Evolutionary conservation across 1,139 yeast species (phyloP).

Genomic region (Saccharomyces hybrid): DNA sequence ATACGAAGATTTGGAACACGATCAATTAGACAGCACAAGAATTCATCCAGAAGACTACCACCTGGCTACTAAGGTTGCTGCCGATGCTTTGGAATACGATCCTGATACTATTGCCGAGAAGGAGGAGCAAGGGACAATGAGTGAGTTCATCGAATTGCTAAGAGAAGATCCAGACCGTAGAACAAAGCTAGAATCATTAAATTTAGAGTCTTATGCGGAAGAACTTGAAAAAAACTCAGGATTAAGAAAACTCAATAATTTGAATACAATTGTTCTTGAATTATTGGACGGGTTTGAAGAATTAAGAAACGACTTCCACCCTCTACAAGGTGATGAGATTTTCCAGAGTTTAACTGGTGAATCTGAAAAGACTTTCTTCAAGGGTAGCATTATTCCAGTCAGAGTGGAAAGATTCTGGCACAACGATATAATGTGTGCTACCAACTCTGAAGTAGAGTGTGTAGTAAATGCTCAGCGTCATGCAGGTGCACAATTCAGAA

Average conservation of each 20-base stretch:
- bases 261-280: conserved; percentile 72
- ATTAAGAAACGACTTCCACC: conserved; percentile 62
- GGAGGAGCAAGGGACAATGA: conserved; percentile 50
- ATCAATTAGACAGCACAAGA: conserved; percentile 85
- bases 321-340: conserved; percentile 61
- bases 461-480: conserved; percentile 57
- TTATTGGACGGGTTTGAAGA: conserved; percentile 82
- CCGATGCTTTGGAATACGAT: conserved; percentile 92
- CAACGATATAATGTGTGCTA: conserved; percentile 46
- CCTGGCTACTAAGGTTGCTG: conserved; percentile 92
- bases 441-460: conserved; percentile 74
- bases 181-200: conserved; percentile 66
- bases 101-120: conserved; percentile 85
- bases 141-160: conserved; percentile 79
- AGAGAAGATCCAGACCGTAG: conserved; percentile 62
- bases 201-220: conserved; percentile 88
- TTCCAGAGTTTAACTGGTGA: conserved; percentile 91
- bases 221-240: conserved; percentile 62
- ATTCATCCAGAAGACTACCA: conserved; percentile 98
- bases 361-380: conserved; percentile 55
- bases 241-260: conserved; percentile 30
- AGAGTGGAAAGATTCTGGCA: conserved; percentile 40
- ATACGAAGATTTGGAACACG: conserved; percentile 55
- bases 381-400: conserved; percentile 74
- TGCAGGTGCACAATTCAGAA: conserved; percentile 46